Evolutionary conservation across 345 rosid species (phyloP).

Genomic region (Camelina hispida): DNA sequence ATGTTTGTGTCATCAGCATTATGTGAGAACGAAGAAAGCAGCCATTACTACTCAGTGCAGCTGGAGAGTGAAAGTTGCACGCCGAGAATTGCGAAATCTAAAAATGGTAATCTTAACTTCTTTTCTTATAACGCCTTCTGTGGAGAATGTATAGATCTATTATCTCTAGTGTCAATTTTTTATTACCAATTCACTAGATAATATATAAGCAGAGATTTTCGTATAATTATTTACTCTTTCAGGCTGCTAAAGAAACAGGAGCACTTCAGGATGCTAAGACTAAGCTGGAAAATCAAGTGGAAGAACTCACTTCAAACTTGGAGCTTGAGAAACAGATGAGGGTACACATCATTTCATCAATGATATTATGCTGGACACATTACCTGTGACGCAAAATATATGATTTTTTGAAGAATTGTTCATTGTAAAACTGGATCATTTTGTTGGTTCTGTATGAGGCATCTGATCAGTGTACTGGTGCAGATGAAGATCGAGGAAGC

Average conservation of each 20-base stretch:
- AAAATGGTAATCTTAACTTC: slow-evolving; percentile 59
- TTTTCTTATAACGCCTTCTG: background rate
- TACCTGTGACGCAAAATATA: slow-evolving; percentile 1
- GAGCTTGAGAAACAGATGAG: slow-evolving; percentile 55
- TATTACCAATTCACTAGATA: slow-evolving; percentile 2
- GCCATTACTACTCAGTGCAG: slow-evolving; percentile 74
- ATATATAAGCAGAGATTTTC: slow-evolving; percentile 2
- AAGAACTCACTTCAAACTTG: slow-evolving; percentile 44
- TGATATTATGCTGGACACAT: slow-evolving; percentile 10
- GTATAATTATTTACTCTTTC: slow-evolving; percentile 9
- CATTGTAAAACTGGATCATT: slow-evolving; percentile 2
- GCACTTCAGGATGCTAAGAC: slow-evolving; percentile 51
- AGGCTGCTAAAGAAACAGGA: slow-evolving; percentile 51
- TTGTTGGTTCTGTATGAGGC: slow-evolving; percentile 38
- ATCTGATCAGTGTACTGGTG: slow-evolving; percentile 38
- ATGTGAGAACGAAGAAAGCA: slow-evolving; percentile 65
- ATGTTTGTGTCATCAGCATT: slow-evolving; percentile 55
- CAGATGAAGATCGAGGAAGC: slow-evolving; percentile 77
- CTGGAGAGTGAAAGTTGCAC: slow-evolving; percentile 82
- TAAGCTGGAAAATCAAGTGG: slow-evolving; percentile 47
- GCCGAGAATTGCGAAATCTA: slow-evolving; percentile 73
- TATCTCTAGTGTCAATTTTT: background rate
- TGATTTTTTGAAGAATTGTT: slow-evolving; percentile 3
- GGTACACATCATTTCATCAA: slow-evolving; percentile 37
- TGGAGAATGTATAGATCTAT: background rate